phyloP scores from a whole-genome alignment of 1,284 basidiomycete species.

The Fomitopsis pinicola region DNA sequence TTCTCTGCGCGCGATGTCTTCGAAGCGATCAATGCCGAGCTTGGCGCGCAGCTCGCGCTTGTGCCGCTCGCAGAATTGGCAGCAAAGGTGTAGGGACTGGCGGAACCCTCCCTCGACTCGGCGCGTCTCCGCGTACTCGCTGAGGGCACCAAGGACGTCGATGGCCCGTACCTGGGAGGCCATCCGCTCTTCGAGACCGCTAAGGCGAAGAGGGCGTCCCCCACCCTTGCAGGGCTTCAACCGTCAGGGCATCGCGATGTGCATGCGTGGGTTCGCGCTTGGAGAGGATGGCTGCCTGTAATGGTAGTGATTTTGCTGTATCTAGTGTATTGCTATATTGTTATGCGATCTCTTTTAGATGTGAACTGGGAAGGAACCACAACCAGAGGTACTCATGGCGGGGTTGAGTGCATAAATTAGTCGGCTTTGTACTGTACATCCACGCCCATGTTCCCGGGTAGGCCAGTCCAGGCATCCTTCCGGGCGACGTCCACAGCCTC shows the following conservation, averaged over 20 bases:
- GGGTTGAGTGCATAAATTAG: too few species aligned
- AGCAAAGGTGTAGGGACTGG: neutral
- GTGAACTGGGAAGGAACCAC: too few species aligned
- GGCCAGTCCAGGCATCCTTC: too few species aligned
- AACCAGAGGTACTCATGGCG: too few species aligned
- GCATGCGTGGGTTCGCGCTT: slow-evolving; percentile 10
- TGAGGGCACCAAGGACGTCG: neutral
- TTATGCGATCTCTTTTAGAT: too few species aligned
- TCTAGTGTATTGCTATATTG: too few species aligned
- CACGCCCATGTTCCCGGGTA: too few species aligned
- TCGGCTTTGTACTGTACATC: too few species aligned
- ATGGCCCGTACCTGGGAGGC: neutral
- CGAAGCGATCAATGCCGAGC: neutral
- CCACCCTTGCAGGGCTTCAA: slow-evolving; percentile 2
- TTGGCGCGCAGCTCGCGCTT: neutral
- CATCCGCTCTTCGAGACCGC: slow-evolving; percentile 6
- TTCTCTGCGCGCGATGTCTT: slow-evolving; percentile 16
- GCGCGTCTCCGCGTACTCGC: neutral
- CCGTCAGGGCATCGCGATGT: slow-evolving; percentile 3
- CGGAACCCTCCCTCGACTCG: neutral
- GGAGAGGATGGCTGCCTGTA: neutral
- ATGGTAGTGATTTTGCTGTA: too few species aligned
- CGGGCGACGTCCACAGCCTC: too few species aligned
- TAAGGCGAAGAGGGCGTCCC: slow-evolving; percentile 5
- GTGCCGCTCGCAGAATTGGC: neutral